Conservation (phyloP, 1,284 basidiomycete genomes). For the Sanghuangporus baumii region DNA sequence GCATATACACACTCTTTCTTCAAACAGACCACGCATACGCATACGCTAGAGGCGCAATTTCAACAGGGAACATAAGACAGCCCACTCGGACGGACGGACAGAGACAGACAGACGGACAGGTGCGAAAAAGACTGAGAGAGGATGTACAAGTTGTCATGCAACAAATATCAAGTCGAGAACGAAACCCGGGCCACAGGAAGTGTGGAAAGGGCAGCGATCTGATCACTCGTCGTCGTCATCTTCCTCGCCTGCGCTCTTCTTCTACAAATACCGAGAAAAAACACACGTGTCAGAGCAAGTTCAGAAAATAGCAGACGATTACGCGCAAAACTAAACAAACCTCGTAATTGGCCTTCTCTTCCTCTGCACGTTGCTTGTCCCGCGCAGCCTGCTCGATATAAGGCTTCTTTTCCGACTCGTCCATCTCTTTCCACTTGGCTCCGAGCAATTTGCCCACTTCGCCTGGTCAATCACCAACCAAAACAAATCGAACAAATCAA, state of each 20-base stretch:
- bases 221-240: slow-evolving; percentile 50
- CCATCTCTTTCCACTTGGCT: slow-evolving; percentile 68
- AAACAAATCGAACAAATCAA: slow-evolving; percentile 8
- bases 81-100: background rate
- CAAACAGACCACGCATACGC: too few relatives aligned
- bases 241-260: slow-evolving; percentile 52
- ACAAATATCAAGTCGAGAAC: background rate
- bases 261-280: slow-evolving; percentile 27
- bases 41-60: too few relatives aligned
- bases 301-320: too few relatives aligned
- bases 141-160: too few relatives aligned
- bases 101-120: background rate
- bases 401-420: slow-evolving; percentile 77
- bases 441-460: slow-evolving; percentile 70
- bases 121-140: background rate
- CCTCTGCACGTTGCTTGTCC: slow-evolving; percentile 82
- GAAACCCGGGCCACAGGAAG: background rate
- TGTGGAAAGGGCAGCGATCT: background rate
- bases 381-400: slow-evolving; percentile 82
- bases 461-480: slow-evolving; percentile 30
- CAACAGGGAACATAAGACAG: too few relatives aligned
- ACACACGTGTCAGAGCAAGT: background rate
- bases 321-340: slow-evolving; percentile 40
- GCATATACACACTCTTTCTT: too few relatives aligned
- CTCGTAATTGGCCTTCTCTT: slow-evolving; percentile 75